phyloP scores from a whole-genome alignment of 2,329 filamentous ascomycete species.

The Blastomyces parvus region DNA sequence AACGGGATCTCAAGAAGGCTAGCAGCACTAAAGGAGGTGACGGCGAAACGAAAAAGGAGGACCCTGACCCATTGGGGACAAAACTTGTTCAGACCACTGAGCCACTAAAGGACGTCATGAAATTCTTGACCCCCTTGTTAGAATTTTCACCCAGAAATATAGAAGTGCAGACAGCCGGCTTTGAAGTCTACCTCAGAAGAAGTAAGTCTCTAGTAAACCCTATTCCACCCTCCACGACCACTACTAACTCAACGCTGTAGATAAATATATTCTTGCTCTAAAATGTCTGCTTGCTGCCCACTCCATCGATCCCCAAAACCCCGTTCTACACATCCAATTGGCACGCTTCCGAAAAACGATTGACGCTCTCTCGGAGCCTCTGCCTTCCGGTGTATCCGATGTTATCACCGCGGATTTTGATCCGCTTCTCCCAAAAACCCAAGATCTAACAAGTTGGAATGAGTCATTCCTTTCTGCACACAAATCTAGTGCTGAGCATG shows the following conservation, averaged over 20 bases:
- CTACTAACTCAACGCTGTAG: slow-evolving; percentile 39
- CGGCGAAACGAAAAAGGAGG: slow-evolving; percentile 68
- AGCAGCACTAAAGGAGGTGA: slow-evolving; percentile 49
- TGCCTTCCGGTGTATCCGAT: slow-evolving; percentile 56
- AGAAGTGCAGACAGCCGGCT: slow-evolving; percentile 73
- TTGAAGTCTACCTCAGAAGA: slow-evolving; percentile 78
- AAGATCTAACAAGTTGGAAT: slow-evolving; percentile 56
- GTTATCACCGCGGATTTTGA: slow-evolving; percentile 62
- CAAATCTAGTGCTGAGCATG: slow-evolving; percentile 51
- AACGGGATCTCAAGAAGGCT: slow-evolving; percentile 75
- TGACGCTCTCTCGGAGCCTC: slow-evolving; percentile 47
- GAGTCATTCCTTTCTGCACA: slow-evolving; percentile 55
- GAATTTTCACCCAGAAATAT: slow-evolving; percentile 73
- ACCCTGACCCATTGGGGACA: slow-evolving; percentile 75
- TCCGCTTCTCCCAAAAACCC: slow-evolving; percentile 46
- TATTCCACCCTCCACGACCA: slow-evolving; percentile 8
- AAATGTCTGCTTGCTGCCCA: slow-evolving; percentile 70
- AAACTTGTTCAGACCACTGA: slow-evolving; percentile 72
- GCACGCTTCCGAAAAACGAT: slow-evolving; percentile 58
- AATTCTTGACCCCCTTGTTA: slow-evolving; percentile 71
- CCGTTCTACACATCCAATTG: slow-evolving; percentile 65
- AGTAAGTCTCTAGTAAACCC: slow-evolving; percentile 47
- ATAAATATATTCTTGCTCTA: slow-evolving; percentile 78
- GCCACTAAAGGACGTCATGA: slow-evolving; percentile 76
- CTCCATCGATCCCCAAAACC: slow-evolving; percentile 57